Evolutionary conservation across 2,329 filamentous ascomycete species (phyloP).

Genomic region (Zasmidium angulare): DNA sequence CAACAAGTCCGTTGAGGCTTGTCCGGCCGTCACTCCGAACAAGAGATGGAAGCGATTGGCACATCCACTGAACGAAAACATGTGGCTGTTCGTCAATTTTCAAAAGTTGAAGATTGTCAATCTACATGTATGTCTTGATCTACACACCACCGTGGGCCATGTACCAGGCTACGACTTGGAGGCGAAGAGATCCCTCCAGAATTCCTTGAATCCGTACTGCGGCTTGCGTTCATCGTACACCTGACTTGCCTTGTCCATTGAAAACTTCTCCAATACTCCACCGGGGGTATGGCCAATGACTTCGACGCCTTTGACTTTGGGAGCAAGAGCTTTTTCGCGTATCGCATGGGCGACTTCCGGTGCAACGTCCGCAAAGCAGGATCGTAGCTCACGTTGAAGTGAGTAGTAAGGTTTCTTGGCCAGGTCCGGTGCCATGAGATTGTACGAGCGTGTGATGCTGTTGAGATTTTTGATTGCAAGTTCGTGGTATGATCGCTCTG

Average conservation of each 20-base stretch:
- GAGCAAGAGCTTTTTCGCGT: conserved; percentile 61
- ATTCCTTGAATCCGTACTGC: conserved; percentile 82
- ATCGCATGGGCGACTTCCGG: conserved; percentile 73
- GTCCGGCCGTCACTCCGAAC: no score
- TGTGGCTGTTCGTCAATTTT: no score
- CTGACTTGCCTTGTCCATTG: conserved; percentile 51
- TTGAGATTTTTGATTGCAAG: conserved; percentile 79
- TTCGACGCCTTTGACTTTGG: conserved; percentile 41
- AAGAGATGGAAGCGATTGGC: no score
- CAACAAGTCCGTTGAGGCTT: no score
- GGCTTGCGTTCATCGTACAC: conserved; percentile 73
- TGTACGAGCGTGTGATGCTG: conserved; percentile 78
- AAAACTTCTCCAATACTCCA: conserved; percentile 64
- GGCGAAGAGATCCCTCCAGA: conserved; percentile 79
- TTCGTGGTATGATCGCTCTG: conserved; percentile 72
- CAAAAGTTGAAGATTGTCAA: no score
- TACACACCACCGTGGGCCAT: neutral
- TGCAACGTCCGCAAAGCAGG: conserved; percentile 84
- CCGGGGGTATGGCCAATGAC: conserved; percentile 45
- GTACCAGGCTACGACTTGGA: conserved; percentile 8
- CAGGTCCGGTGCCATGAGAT: conserved; percentile 87
- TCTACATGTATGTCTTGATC: neutral
- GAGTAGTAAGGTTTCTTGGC: conserved; percentile 92
- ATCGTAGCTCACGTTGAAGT: conserved; percentile 75
- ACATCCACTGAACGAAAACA: no score